A percentile compares a stretch with the other conserved stretches of the same genome.
Conservation (phyloP, 192 early-diverging fungal species). For the Coemansia nantahalensis region DNA sequence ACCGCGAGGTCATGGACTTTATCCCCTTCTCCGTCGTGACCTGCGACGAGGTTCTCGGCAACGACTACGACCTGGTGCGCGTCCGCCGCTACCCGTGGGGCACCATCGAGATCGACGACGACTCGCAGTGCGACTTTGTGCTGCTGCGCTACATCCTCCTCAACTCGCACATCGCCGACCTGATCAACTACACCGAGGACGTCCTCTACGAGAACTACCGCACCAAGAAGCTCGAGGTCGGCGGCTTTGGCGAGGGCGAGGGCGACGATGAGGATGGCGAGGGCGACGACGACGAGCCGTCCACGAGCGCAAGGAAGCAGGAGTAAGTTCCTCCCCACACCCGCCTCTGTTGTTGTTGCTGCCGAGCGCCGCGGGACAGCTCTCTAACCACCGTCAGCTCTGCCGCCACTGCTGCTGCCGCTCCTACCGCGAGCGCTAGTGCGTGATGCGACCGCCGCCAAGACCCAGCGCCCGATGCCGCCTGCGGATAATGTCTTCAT, state of each 20-base stretch:
- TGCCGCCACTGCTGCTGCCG: too few relatives aligned
- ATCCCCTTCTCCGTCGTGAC: slow-evolving; percentile 96
- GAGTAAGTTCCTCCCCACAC: slow-evolving; percentile 15
- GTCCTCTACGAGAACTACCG: slow-evolving; percentile 96
- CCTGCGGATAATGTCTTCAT: too few relatives aligned
- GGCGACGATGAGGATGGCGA: slow-evolving; percentile 25
- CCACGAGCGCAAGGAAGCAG: slow-evolving; percentile 24
- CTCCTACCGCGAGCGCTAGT: too few relatives aligned
- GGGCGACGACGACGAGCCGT: slow-evolving; percentile 12
- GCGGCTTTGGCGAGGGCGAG: slow-evolving; percentile 43
- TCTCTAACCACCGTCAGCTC: slow-evolving; percentile 1
- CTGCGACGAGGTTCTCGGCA: slow-evolving; percentile 75
- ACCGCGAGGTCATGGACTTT: slow-evolving; percentile 84
- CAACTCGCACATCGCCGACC: slow-evolving; percentile 94
- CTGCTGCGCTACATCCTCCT: slow-evolving; percentile 86
- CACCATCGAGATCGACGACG: slow-evolving; percentile 93
- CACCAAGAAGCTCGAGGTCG: slow-evolving; percentile 74
- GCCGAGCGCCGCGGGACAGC: background rate
- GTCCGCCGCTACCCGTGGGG: slow-evolving; percentile 96
- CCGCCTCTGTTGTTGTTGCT: background rate
- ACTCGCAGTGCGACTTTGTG: slow-evolving; percentile 94
- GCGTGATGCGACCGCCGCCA: too few relatives aligned
- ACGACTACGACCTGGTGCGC: slow-evolving; percentile 82
- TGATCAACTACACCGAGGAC: slow-evolving; percentile 94
- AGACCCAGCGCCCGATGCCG: too few relatives aligned